Evolutionary conservation across 495 filamentous ascomycete species (phyloP).

Genomic region (Aspergillus taichungensis): DNA sequence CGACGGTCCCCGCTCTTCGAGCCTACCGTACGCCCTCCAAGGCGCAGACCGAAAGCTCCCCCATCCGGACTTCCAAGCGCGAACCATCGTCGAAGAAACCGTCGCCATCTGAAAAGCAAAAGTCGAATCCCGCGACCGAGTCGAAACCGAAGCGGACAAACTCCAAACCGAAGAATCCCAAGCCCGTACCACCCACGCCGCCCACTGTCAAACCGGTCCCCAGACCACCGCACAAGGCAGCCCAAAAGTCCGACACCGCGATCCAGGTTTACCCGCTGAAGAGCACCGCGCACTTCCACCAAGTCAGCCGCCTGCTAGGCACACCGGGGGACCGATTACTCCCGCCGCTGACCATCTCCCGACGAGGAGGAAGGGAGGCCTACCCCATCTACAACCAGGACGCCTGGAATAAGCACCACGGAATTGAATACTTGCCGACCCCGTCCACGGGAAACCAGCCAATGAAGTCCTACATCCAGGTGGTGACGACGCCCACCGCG

Average conservation of each 20-base stretch:
- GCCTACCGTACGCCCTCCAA: neutral
- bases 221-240: neutral
- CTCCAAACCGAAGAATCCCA: too few relatives aligned
- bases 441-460: constrained; percentile 6
- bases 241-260: neutral
- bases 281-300: neutral
- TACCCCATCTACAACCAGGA: constrained; percentile 23
- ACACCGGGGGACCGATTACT: too few relatives aligned
- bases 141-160: neutral
- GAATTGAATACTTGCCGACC: constrained; percentile 1
- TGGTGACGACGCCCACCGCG: constrained; percentile 76
- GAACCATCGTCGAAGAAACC: too few relatives aligned
- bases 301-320: neutral
- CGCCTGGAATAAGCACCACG: constrained; percentile 5
- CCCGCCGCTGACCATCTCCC: too few relatives aligned
- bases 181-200: too few relatives aligned
- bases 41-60: too few relatives aligned
- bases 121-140: neutral
- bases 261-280: too few relatives aligned
- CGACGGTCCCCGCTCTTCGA: neutral
- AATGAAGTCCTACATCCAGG: constrained; percentile 65
- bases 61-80: too few relatives aligned
- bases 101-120: too few relatives aligned
- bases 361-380: neutral
- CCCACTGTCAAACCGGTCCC: too few relatives aligned